These are phyloP conservation scores for Penicillium cinerascens DNA, from an alignment of 495 filamentous ascomycete genomes.

Conservation along the genomic window DNA sequence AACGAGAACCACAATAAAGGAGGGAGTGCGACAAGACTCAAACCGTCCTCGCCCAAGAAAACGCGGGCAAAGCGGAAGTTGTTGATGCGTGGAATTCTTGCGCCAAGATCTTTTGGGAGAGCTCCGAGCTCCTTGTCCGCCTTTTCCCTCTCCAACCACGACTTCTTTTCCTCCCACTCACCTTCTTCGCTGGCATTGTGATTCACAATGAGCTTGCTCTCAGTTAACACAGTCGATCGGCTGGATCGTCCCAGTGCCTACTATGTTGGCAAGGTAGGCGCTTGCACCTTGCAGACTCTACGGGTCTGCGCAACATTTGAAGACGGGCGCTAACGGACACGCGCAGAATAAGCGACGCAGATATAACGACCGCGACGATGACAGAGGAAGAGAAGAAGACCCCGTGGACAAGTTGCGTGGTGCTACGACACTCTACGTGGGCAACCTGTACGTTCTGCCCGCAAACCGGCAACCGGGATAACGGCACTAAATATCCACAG, in stretches of 20 bases:
- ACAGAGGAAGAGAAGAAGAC: slow-evolving; percentile 48
- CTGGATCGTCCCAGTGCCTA: slow-evolving; percentile 89
- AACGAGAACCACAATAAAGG: background rate
- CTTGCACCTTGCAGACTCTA: background rate
- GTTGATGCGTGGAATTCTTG: slow-evolving; percentile 23
- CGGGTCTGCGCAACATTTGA: background rate
- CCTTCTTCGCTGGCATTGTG: too few species aligned
- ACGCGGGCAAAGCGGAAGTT: slow-evolving; percentile 11
- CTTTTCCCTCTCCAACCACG: background rate
- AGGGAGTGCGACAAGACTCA: background rate
- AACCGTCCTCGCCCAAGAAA: slow-evolving; percentile 2
- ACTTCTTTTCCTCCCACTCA: slow-evolving; percentile 1
- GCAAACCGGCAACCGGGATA: background rate
- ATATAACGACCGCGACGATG: slow-evolving; percentile 54
- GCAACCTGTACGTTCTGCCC: slow-evolving; percentile 72
- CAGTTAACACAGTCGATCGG: slow-evolving; percentile 69
- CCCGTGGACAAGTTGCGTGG: slow-evolving; percentile 72
- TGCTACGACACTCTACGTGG: slow-evolving; percentile 94
- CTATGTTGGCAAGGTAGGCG: slow-evolving; percentile 67
- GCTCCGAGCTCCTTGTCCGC: slow-evolving; percentile 28
- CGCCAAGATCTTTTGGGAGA: slow-evolving; percentile 24
- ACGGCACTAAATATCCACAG: slow-evolving; percentile 47
- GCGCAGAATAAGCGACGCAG: slow-evolving; percentile 65
- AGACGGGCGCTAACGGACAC: slow-evolving; percentile 6
- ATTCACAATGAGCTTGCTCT: slow-evolving; percentile 19